phyloP scores from a whole-genome alignment of 202 grass and related monocot species.

The Zizania palustris region DNA sequence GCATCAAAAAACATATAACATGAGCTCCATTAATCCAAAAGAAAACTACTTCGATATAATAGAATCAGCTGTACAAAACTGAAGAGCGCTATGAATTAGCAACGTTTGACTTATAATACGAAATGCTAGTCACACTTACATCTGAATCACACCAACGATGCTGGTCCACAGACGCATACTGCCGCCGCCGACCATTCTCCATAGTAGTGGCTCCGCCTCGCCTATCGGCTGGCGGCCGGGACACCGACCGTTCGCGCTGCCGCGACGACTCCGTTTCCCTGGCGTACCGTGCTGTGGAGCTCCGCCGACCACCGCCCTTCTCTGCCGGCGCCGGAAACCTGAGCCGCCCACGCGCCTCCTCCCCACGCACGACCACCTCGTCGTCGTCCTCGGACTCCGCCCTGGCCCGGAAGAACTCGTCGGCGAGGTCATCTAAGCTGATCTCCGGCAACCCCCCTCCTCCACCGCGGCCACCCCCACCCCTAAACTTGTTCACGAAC shows the following conservation, averaged over 20 bases:
- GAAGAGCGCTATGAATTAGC: not conserved
- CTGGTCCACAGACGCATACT: slow-evolving; percentile 59
- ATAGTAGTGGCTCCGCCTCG: not conserved
- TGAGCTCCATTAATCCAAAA: no score
- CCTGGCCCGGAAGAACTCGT: slow-evolving; percentile 89
- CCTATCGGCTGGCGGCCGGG: slow-evolving; percentile 65
- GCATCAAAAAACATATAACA: no score
- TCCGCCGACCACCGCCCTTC: slow-evolving; percentile 33
- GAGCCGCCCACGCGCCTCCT: slow-evolving; percentile 35
- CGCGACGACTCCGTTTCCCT: slow-evolving; percentile 76
- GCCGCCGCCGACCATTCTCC: slow-evolving; percentile 40
- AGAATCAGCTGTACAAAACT: slow-evolving; percentile 2
- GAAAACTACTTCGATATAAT: not conserved
- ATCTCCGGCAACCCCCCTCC: slow-evolving; percentile 40
- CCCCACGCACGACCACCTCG: slow-evolving; percentile 21
- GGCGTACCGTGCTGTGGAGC: slow-evolving; percentile 65
- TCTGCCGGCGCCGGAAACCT: slow-evolving; percentile 46
- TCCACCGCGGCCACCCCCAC: slow-evolving; percentile 1
- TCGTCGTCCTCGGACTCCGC: slow-evolving; percentile 90
- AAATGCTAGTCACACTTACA: slow-evolving; percentile 41
- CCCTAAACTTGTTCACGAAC: slow-evolving; percentile 76
- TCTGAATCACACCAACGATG: slow-evolving; percentile 61
- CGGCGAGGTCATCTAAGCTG: slow-evolving; percentile 95
- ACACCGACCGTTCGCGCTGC: slow-evolving; percentile 71
- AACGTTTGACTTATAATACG: not conserved